Percentiles rank a stretch among this genome's conserved stretches.
Evolutionary conservation across 306 rosid species (phyloP).

Genomic region (Lithocarpus polystachyus): DNA sequence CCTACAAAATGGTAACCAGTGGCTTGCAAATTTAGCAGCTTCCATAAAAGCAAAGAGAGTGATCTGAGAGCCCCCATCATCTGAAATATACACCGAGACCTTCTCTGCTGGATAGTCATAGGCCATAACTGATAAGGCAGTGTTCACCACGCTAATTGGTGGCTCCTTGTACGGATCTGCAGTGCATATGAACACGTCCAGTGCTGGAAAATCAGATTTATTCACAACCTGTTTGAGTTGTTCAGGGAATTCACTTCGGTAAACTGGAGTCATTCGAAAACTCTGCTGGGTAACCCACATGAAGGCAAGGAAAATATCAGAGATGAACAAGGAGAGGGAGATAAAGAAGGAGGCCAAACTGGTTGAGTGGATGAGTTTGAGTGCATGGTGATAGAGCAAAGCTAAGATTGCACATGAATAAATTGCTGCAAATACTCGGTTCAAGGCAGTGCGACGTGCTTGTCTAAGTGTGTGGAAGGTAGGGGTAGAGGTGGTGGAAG

Average conservation of each 20-base stretch:
- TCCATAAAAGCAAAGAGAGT: constrained; percentile 51
- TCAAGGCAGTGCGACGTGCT: constrained; percentile 6
- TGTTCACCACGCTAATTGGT: constrained; percentile 40
- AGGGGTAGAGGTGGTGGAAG: neutral
- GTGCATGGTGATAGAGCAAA: constrained; percentile 26
- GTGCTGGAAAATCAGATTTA: constrained; percentile 25
- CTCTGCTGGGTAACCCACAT: constrained; percentile 28
- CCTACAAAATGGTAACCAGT: constrained; percentile 47
- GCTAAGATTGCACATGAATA: constrained; percentile 25
- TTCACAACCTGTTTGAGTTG: neutral
- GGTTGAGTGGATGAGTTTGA: constrained; percentile 15
- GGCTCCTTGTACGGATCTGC: constrained; percentile 53
- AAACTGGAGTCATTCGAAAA: constrained; percentile 29
- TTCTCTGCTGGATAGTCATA: constrained; percentile 42
- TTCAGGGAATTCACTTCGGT: constrained; percentile 27
- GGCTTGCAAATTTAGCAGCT: constrained; percentile 43
- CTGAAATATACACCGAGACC: constrained; percentile 47
- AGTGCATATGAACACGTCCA: constrained; percentile 52
- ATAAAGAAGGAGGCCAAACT: constrained; percentile 11
- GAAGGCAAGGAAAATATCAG: constrained; percentile 34
- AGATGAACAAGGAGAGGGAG: constrained; percentile 29
- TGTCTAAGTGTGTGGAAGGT: constrained; percentile 16
- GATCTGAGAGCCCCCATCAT: constrained; percentile 51
- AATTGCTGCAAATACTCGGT: constrained; percentile 30
- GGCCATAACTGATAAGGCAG: constrained; percentile 42